These are phyloP conservation scores for Phytophthora multivora DNA, from an alignment of 352 stramenopile genomes.

Conservation along the genomic window DNA sequence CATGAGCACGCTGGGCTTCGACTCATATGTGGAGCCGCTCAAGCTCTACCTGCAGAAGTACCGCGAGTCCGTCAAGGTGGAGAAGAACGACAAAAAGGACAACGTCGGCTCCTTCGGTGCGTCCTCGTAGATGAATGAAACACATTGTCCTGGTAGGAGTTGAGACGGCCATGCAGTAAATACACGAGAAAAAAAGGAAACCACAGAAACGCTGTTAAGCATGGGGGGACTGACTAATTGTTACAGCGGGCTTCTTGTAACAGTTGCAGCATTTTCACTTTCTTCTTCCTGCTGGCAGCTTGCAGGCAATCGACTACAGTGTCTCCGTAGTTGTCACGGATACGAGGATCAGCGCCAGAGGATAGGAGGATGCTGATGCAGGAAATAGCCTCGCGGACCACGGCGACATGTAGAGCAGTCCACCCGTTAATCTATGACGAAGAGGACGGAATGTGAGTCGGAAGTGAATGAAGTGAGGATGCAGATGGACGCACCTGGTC, in stretches of 20 bases:
- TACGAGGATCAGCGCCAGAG: constrained; percentile 37
- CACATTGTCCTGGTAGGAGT: no score
- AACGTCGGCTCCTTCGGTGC: constrained; percentile 87
- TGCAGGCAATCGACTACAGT: constrained; percentile 43
- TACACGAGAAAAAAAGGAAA: constrained; percentile 28
- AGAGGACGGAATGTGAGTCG: background rate
- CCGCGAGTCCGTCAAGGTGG: constrained; percentile 92
- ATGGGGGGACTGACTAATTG: constrained; percentile 10
- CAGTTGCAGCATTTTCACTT: constrained; percentile 45
- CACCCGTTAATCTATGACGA: constrained; percentile 60
- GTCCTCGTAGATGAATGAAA: constrained; percentile 60
- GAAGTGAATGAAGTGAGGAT: background rate
- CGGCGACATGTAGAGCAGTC: constrained; percentile 70
- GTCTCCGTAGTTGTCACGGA: constrained; percentile 67
- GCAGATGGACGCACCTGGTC: constrained; percentile 50
- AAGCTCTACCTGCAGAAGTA: constrained; percentile 99
- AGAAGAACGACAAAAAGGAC: constrained; percentile 93
- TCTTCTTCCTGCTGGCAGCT: constrained; percentile 48
- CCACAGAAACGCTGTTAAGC: background rate
- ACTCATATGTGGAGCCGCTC: constrained; percentile 99
- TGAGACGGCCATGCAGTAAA: constrained; percentile 20
- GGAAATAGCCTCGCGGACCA: constrained; percentile 47
- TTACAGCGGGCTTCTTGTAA: constrained; percentile 28
- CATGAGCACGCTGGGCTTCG: constrained; percentile 99
- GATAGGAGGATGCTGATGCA: constrained; percentile 58